Evolutionary conservation across 2,329 filamentous ascomycete species (phyloP).

Genomic region (Cercospora citrullina): DNA sequence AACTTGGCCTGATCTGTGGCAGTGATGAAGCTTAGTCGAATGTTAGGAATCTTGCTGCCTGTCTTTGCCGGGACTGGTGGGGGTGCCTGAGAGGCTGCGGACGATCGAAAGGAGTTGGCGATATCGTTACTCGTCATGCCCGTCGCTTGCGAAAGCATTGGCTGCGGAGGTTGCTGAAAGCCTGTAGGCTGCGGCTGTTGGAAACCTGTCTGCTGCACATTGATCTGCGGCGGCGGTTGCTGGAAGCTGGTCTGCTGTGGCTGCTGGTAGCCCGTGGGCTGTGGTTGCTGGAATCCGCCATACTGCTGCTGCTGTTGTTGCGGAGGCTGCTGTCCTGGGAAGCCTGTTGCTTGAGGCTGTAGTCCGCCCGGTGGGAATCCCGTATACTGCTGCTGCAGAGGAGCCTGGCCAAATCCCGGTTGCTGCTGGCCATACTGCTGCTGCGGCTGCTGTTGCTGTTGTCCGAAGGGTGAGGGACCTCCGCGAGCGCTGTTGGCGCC

Average conservation of each 20-base stretch:
- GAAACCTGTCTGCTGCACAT: slow-evolving; percentile 48
- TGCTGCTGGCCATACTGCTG: slow-evolving; percentile 53
- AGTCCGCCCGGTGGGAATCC: slow-evolving; percentile 56
- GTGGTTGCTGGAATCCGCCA: slow-evolving; percentile 44
- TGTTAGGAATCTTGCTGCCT: slow-evolving; percentile 82
- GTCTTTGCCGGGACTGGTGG: slow-evolving; percentile 63
- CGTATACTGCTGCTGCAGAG: slow-evolving; percentile 67
- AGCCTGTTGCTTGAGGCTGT: slow-evolving; percentile 41
- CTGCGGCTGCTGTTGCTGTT: slow-evolving; percentile 43
- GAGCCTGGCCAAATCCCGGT: slow-evolving; percentile 53
- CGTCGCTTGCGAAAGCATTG: slow-evolving; percentile 55
- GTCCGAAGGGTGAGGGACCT: slow-evolving; percentile 60
- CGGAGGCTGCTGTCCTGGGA: slow-evolving; percentile 38
- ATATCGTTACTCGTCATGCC: slow-evolving; percentile 65
- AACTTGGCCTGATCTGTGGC: slow-evolving; percentile 94
- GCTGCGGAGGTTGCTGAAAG: slow-evolving; percentile 48
- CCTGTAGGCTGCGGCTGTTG: slow-evolving; percentile 45
- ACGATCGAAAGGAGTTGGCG: slow-evolving; percentile 60
- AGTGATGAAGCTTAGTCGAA: slow-evolving; percentile 92
- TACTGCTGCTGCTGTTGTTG: slow-evolving; percentile 38
- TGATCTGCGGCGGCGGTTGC: slow-evolving; percentile 41
- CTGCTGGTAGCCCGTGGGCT: slow-evolving; percentile 47
- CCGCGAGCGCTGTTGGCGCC: slow-evolving; percentile 74
- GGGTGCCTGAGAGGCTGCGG: slow-evolving; percentile 52
- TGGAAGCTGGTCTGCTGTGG: slow-evolving; percentile 46